Conservation (phyloP, 768 basidiomycete species). For the Amanita muscaria region DNA sequence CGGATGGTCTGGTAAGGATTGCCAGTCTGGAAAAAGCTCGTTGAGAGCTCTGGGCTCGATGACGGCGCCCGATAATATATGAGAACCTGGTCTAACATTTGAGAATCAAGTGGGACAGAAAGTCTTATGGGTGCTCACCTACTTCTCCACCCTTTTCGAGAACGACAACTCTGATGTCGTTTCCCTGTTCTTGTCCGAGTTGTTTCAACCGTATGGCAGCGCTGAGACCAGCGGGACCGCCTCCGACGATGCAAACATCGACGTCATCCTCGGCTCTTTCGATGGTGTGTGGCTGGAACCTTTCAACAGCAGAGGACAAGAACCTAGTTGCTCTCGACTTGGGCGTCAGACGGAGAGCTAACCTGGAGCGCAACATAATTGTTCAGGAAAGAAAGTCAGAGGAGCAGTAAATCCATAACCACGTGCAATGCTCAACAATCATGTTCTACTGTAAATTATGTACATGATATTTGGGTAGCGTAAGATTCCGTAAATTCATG, state of each 20-base stretch:
- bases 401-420: too few relatives aligned
- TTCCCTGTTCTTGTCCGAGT: conserved; percentile 70
- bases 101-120: not conserved
- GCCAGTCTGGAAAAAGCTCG: conserved; percentile 87
- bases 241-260: conserved; percentile 96
- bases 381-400: not conserved
- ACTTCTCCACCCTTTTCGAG: conserved; percentile 93
- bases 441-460: too few relatives aligned
- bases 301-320: conserved; percentile 1
- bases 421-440: too few relatives aligned
- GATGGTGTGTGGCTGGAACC: conserved; percentile 21
- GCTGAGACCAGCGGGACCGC: conserved; percentile 88
- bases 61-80: conserved; percentile 93
- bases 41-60: conserved; percentile 88
- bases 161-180: conserved; percentile 84
- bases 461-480: too few relatives aligned
- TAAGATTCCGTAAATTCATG: conserved; percentile 13
- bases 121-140: conserved; percentile 41
- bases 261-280: conserved; percentile 87
- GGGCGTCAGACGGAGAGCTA: not conserved
- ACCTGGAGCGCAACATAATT: conserved; percentile 1
- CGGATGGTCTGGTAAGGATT: conserved; percentile 54
- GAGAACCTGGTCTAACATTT: conserved; percentile 50
- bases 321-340: not conserved
- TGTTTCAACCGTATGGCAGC: conserved; percentile 97